phyloP scores from a whole-genome alignment of 345 rosid genomes.

The Salix brachista region DNA sequence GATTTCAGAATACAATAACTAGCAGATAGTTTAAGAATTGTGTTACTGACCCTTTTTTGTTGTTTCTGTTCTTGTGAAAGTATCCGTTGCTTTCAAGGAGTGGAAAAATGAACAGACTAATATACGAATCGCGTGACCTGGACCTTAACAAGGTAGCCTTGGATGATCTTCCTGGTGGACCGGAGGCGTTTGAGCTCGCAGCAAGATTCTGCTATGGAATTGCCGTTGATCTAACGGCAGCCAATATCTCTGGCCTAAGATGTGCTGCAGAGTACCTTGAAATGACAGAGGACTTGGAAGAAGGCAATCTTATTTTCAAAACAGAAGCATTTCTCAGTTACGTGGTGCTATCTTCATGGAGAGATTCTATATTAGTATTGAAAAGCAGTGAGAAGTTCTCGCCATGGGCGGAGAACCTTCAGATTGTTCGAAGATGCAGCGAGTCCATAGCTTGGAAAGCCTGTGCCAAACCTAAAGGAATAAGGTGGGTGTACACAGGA shows the following conservation, averaged over 20 bases:
- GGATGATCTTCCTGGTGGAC: conserved; percentile 88
- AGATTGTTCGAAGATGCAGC: conserved; percentile 87
- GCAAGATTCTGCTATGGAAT: conserved; percentile 95
- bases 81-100: conserved; percentile 92
- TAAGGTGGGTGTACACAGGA: conserved; percentile 87
- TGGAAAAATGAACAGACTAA: conserved; percentile 80
- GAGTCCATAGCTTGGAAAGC: conserved; percentile 99
- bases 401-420: conserved; percentile 97
- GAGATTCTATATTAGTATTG: conserved; percentile 81
- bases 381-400: conserved; percentile 93
- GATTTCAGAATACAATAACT: neutral
- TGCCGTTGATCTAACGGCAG: conserved; percentile 87
- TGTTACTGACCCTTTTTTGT: conserved; percentile 5
- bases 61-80: conserved; percentile 33
- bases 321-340: conserved; percentile 97
- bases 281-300: conserved; percentile 99
- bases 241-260: conserved; percentile 79
- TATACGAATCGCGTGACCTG: conserved; percentile 68
- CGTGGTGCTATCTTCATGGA: conserved; percentile 93
- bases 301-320: conserved; percentile 94
- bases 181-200: conserved; percentile 82
- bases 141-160: conserved; percentile 50
- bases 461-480: conserved; percentile 93
- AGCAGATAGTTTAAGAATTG: neutral
- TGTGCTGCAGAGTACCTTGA: conserved; percentile 98